Evolutionary conservation across 1,139 yeast species (phyloP).

Genomic region (Hansenula lynferdii): DNA sequence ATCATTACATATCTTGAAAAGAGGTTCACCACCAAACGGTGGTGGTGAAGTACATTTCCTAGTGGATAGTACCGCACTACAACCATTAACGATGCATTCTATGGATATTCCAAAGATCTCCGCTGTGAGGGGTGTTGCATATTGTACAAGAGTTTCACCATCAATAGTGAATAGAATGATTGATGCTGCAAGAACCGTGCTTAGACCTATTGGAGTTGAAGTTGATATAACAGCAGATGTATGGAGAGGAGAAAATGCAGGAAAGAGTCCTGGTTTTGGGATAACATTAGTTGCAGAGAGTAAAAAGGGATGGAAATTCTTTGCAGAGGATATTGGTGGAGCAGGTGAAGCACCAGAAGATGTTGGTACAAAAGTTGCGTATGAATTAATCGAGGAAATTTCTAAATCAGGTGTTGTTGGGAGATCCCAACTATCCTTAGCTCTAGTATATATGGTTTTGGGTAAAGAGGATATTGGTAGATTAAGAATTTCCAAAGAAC

Average conservation of each 20-base stretch:
- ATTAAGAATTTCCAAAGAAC: constrained; percentile 61
- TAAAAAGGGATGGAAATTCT: constrained; percentile 81
- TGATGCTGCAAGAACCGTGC: constrained; percentile 72
- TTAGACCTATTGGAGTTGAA: constrained; percentile 78
- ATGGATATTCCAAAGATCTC: constrained; percentile 68
- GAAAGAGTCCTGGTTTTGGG: constrained; percentile 96
- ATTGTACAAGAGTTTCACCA: constrained; percentile 94
- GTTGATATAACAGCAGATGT: constrained; percentile 95
- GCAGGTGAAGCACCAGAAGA: constrained; percentile 88
- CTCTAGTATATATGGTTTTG: constrained; percentile 75
- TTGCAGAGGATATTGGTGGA: constrained; percentile 74
- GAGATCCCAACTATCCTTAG: constrained; percentile 63
- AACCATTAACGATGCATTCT: constrained; percentile 85
- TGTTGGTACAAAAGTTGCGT: constrained; percentile 73
- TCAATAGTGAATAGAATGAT: constrained; percentile 88
- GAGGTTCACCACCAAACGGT: constrained; percentile 93
- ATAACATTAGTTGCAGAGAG: constrained; percentile 88
- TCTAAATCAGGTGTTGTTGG: constrained; percentile 70
- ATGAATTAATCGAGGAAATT: constrained; percentile 70
- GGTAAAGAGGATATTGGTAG: constrained; percentile 98
- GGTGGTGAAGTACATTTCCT: constrained; percentile 93
- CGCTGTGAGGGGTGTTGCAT: constrained; percentile 90
- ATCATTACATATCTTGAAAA: constrained; percentile 77
- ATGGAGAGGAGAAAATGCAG: constrained; percentile 95
- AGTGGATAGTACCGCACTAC: constrained; percentile 77